A percentile compares a stretch with the other conserved stretches of the same genome.
These are phyloP conservation scores for Pseudogymnoascus sp. DNA, from an alignment of 2,329 filamentous ascomycete species.

Conservation along the genomic window DNA sequence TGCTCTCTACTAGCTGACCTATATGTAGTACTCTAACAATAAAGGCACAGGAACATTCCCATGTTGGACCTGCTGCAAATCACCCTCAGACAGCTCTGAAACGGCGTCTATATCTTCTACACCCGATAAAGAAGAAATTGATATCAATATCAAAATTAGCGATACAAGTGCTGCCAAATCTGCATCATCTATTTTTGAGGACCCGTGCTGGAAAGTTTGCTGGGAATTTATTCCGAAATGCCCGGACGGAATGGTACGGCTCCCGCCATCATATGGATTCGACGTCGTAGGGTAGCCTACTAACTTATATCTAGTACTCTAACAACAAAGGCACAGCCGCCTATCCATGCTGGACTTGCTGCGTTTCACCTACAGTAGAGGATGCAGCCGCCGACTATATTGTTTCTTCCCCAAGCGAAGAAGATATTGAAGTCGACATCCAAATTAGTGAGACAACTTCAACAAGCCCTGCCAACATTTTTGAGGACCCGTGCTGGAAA, in stretches of 20 bases:
- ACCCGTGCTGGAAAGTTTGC: background rate
- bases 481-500: background rate
- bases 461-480: background rate
- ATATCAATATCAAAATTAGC: background rate
- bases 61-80: background rate
- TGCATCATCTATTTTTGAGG: background rate
- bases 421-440: background rate
- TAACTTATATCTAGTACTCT: background rate
- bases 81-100: background rate
- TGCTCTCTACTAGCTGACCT: background rate
- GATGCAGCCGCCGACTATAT: background rate
- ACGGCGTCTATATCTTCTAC: background rate
- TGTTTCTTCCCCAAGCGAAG: background rate
- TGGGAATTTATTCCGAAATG: background rate
- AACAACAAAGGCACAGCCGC: background rate
- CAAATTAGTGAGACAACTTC: background rate
- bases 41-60: background rate
- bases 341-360: background rate
- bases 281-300: background rate
- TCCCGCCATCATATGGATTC: background rate
- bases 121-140: background rate
- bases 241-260: background rate
- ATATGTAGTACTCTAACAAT: background rate
- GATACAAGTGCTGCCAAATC: background rate
- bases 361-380: background rate